These are phyloP conservation scores for Tolypocladium guangdongense DNA, from an alignment of 2,329 filamentous ascomycete genomes.

Conservation along the genomic window DNA sequence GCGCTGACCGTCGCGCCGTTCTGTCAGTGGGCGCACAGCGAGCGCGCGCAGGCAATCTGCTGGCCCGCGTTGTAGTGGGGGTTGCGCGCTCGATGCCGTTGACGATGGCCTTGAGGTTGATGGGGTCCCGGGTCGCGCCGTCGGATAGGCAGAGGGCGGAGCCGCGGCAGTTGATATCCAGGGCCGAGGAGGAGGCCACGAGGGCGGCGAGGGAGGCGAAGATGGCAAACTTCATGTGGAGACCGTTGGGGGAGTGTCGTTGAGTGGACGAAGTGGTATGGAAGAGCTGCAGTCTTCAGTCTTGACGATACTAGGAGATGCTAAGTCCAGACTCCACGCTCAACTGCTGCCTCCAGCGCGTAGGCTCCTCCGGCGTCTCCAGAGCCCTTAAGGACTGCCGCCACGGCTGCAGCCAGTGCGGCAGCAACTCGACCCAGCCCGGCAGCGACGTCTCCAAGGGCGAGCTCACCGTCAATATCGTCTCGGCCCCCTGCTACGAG, in stretches of 20 bases:
- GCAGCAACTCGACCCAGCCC: conserved; percentile 8
- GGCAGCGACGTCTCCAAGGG: conserved; percentile 10
- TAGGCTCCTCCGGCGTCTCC: no score
- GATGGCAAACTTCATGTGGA: not conserved
- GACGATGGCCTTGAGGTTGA: conserved; percentile 7
- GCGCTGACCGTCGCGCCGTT: conserved; percentile 7
- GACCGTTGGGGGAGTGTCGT: no score
- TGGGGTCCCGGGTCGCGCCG: conserved; percentile 5
- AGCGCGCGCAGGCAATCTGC: conserved; percentile 8
- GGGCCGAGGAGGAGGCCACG: conserved; percentile 3
- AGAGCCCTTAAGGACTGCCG: no score
- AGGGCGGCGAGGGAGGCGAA: conserved; percentile 1
- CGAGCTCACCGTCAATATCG: conserved; percentile 9
- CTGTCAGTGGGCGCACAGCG: conserved; percentile 9
- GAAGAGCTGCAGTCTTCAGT: not conserved
- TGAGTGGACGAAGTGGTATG: no score
- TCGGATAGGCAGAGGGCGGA: conserved; percentile 7
- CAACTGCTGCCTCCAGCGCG: no score
- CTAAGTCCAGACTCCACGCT: no score
- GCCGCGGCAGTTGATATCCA: conserved; percentile 10
- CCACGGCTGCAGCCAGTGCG: conserved; percentile 8
- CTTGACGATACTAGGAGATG: no score
- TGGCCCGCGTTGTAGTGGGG: conserved; percentile 6
- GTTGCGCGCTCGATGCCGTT: conserved; percentile 5
- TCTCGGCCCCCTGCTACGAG: conserved; percentile 7